phyloP scores from a whole-genome alignment of 202 grass and related monocot genomes.

The Carex arenaria region DNA sequence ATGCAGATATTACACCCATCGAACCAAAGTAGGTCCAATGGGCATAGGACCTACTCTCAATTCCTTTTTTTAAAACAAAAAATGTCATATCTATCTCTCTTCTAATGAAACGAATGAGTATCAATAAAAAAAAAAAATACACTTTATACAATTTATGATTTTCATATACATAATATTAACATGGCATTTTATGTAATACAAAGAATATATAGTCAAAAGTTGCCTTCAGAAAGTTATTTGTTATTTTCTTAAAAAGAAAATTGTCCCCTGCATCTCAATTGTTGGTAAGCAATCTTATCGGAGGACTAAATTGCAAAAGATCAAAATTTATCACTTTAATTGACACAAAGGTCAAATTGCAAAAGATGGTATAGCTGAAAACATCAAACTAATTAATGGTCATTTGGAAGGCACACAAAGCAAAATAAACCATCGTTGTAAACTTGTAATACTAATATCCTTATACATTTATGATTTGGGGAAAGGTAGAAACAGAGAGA shows the following conservation, averaged over 20 bases:
- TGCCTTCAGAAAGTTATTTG: not conserved
- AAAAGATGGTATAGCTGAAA: not conserved
- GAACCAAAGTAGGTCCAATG: no score
- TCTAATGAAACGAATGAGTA: no score
- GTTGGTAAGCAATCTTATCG: not conserved
- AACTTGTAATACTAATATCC: no score
- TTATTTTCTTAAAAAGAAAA: not conserved
- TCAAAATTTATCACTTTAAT: not conserved
- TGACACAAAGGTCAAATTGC: not conserved
- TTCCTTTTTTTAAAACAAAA: no score
- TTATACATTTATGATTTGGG: no score
- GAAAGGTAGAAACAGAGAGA: not conserved
- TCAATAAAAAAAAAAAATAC: no score
- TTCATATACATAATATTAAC: not conserved
- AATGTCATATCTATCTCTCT: no score
- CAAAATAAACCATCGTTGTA: no score
- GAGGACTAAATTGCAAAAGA: not conserved
- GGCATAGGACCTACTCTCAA: no score
- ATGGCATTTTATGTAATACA: not conserved
- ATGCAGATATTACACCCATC: no score
- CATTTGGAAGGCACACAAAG: not conserved
- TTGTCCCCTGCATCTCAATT: not conserved
- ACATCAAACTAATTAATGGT: not conserved
- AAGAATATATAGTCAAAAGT: not conserved
- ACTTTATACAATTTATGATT: no score